Evolutionary conservation across 2,329 filamentous ascomycete species (phyloP).

Genomic region (Talaromyces funiculosus): DNA sequence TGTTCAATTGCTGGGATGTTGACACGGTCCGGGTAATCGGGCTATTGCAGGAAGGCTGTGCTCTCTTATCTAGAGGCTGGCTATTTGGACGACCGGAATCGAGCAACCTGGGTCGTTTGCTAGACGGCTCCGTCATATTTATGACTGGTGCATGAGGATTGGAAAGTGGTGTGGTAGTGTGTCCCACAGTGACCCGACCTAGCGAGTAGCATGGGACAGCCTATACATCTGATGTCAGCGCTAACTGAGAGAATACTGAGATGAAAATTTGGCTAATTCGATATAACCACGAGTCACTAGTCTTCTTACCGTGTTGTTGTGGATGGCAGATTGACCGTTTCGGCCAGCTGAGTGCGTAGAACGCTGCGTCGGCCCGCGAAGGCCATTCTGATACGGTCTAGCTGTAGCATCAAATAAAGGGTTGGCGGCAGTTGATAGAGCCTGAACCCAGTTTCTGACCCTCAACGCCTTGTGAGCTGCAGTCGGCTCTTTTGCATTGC

Average conservation of each 20-base stretch:
- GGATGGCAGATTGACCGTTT: background rate
- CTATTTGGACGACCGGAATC: background rate
- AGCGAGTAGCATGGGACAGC: background rate
- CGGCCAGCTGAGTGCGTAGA: background rate
- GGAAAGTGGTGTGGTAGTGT: background rate
- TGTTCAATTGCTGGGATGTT: background rate
- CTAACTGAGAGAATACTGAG: background rate
- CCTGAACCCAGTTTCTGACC: slow-evolving; percentile 1
- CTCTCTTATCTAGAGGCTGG: background rate
- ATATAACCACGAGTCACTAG: background rate
- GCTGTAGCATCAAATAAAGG: background rate
- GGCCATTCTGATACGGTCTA: background rate
- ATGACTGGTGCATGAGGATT: background rate
- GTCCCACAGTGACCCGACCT: background rate
- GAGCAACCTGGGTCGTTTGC: background rate
- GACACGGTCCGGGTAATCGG: background rate
- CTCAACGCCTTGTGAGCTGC: background rate
- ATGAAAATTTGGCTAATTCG: background rate
- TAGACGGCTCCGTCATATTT: background rate
- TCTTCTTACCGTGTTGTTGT: background rate
- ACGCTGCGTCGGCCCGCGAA: background rate
- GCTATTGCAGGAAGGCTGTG: background rate
- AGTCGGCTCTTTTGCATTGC: background rate
- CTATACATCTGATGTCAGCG: background rate
- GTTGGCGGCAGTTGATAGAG: background rate